Conservation (phyloP, 352 stramenopile species). For the Pythium scleroteichum region DNA sequence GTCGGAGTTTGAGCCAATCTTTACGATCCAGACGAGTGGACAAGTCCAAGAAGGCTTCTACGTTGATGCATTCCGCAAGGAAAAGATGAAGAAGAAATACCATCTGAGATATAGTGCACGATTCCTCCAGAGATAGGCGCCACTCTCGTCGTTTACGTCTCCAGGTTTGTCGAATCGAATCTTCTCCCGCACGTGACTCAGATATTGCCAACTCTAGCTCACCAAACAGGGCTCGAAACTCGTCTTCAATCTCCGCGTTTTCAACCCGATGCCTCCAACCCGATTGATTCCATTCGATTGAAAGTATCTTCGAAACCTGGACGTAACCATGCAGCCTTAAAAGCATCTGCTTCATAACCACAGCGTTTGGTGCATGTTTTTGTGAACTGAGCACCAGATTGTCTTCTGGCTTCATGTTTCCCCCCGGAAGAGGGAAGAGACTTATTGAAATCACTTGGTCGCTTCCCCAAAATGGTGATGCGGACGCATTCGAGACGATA, state of each 20-base stretch:
- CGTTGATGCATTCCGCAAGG: slow-evolving; percentile 75
- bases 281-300: slow-evolving; percentile 45
- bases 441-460: slow-evolving; percentile 34
- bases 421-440: slow-evolving; percentile 69
- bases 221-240: slow-evolving; percentile 46
- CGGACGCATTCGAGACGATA: neutral
- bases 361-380: slow-evolving; percentile 40
- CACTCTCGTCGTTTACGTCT: slow-evolving; percentile 75
- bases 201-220: slow-evolving; percentile 64
- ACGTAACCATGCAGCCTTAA: slow-evolving; percentile 61
- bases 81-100: slow-evolving; percentile 74
- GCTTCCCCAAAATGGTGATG: slow-evolving; percentile 21
- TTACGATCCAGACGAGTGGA: slow-evolving; percentile 66
- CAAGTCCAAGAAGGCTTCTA: slow-evolving; percentile 81
- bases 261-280: slow-evolving; percentile 46
- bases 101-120: slow-evolving; percentile 68
- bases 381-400: slow-evolving; percentile 48
- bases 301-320: slow-evolving; percentile 49
- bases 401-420: slow-evolving; percentile 43
- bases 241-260: slow-evolving; percentile 32
- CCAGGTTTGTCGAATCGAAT: slow-evolving; percentile 73
- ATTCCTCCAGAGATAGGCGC: slow-evolving; percentile 61
- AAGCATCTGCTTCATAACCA: slow-evolving; percentile 63
- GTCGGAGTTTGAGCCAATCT: slow-evolving; percentile 77
- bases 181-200: slow-evolving; percentile 37